These are phyloP conservation scores for Tylopilus sp. DNA, from an alignment of 768 basidiomycete species.

Conservation along the genomic window DNA sequence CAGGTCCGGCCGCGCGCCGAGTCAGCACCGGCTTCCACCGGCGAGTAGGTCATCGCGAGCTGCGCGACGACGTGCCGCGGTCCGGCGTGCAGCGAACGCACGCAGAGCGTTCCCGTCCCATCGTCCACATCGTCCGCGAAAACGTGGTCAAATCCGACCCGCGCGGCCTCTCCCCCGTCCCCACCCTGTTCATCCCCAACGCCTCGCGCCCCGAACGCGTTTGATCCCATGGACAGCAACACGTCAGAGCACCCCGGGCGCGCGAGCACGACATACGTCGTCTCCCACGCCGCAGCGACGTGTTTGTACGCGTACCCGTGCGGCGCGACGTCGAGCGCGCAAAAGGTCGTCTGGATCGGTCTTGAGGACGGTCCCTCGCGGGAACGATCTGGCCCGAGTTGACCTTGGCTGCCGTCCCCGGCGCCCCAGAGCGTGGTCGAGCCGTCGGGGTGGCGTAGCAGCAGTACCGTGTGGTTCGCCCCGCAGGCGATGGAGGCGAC, in stretches of 20 bases:
- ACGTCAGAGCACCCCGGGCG: constrained; percentile 41
- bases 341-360: constrained; percentile 40
- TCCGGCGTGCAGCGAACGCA: constrained; percentile 56
- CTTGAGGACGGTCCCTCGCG: constrained; percentile 9
- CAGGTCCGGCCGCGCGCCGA: too few relatives aligned
- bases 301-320: constrained; percentile 43
- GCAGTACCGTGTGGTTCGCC: constrained; percentile 75
- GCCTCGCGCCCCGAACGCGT: constrained; percentile 85
- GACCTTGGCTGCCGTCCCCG: constrained; percentile 69
- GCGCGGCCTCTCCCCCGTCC: not conserved
- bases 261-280: constrained; percentile 67
- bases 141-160: constrained; percentile 13
- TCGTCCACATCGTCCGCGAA: constrained; percentile 37
- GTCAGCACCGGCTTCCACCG: constrained; percentile 21
- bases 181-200: constrained; percentile 35
- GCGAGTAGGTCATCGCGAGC: constrained; percentile 31
- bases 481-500: constrained; percentile 61
- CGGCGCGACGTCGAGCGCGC: constrained; percentile 41
- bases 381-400: constrained; percentile 53
- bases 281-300: constrained; percentile 80
- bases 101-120: constrained; percentile 19
- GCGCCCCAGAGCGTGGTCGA: constrained; percentile 61
- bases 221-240: constrained; percentile 75
- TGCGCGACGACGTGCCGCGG: constrained; percentile 68
- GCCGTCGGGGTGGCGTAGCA: constrained; percentile 43